A percentile compares a stretch with the other conserved stretches of the same genome.
Conservation (phyloP, 2,329 filamentous ascomycete species). For the Tolypocladium guangdongense region DNA sequence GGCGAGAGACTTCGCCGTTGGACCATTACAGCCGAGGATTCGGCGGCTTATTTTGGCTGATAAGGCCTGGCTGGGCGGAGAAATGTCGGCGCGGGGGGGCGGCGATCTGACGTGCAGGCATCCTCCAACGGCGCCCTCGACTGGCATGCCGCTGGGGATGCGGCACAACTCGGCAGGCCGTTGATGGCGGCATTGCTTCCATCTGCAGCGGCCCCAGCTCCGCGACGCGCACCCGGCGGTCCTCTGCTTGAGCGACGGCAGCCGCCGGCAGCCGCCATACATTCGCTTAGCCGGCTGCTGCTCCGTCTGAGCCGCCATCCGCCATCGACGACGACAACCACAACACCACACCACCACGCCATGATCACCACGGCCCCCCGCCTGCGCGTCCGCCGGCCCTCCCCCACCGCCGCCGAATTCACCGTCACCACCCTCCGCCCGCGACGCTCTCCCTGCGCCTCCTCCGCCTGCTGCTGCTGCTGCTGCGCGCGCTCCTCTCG, state of each 20-base stretch:
- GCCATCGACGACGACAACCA: neutral
- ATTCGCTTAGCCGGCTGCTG: too few species aligned
- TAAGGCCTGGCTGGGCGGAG: constrained; percentile 5
- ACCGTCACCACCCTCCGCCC: constrained; percentile 70
- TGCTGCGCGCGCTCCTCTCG: constrained; percentile 32
- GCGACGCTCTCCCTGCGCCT: constrained; percentile 36
- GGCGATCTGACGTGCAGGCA: too few species aligned
- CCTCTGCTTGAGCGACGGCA: neutral
- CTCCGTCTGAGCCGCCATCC: constrained; percentile 1
- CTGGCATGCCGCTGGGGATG: neutral
- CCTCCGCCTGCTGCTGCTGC: constrained; percentile 30
- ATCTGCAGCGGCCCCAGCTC: neutral
- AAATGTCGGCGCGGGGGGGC: neutral
- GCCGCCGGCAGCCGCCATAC: too few species aligned
- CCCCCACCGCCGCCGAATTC: constrained; percentile 84
- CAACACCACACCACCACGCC: neutral
- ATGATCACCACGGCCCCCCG: constrained; percentile 51
- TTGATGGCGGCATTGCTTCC: neutral
- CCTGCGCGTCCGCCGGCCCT: constrained; percentile 56
- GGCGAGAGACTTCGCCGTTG: constrained; percentile 46
- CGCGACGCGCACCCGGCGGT: neutral
- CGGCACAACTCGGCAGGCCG: neutral
- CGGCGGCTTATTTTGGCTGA: constrained; percentile 6
- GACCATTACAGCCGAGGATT: constrained; percentile 48
- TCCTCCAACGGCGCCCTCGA: neutral